Percentiles rank a stretch among this genome's conserved stretches.
Evolutionary conservation across 2,329 filamentous ascomycete genomes (phyloP).

Genomic region (Aspergillus pseudonomiae): DNA sequence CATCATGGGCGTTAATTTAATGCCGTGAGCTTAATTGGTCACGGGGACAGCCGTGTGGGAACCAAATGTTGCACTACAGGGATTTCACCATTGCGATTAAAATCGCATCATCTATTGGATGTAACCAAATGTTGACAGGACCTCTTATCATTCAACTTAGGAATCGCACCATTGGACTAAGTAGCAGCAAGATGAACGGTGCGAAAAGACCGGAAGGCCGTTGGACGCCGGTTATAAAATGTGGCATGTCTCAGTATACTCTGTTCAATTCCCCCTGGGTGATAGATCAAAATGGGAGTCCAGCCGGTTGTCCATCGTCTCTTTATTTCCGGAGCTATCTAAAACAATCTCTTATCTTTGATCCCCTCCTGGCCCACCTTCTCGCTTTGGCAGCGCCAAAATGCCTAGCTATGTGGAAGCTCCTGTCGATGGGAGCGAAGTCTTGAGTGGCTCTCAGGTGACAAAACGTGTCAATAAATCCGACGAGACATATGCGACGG

Average conservation of each 20-base stretch:
- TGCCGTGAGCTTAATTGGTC: background rate
- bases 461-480: background rate
- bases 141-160: background rate
- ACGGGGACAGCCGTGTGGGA: background rate
- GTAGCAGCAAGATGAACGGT: no score
- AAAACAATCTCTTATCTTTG: background rate
- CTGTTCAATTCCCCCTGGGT: background rate
- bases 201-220: background rate
- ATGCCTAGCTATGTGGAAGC: background rate
- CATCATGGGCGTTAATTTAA: background rate
- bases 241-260: background rate
- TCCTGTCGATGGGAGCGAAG: background rate
- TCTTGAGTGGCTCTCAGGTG: background rate
- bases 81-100: background rate
- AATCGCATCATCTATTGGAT: background rate
- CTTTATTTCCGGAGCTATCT: background rate
- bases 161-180: background rate
- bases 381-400: background rate
- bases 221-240: background rate
- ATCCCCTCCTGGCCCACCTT: background rate
- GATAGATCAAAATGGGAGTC: background rate
- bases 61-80: background rate
- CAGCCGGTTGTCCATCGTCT: background rate
- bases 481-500: background rate
- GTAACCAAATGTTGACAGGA: background rate